Base-by-base conservation (phyloP, 2,329 filamentous ascomycete species). In the Claviceps capensis region DNA sequence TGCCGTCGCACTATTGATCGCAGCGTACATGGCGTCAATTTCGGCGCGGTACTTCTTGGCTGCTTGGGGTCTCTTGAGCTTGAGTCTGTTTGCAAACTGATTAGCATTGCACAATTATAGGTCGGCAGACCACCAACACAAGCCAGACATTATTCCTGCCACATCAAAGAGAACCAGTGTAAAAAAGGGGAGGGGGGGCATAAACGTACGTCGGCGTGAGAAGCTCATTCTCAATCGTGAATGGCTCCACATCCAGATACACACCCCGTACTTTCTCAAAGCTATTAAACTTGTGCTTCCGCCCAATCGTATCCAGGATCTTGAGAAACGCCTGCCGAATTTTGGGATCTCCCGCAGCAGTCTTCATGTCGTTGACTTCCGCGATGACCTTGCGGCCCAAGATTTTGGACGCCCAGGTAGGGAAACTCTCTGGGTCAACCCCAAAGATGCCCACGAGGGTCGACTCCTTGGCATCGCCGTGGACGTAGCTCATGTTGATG, bases 211-310 rank as follows among this genome's bases (percentile, higher is more conserved):
- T 94, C 22, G 88, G 87, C 19, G 87, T 93, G 64, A 90, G 71
- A 48, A 96, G 75, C 68, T 95, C 86, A 64, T 98, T 98, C 49
- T 95, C 90, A 57, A 97, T 82, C 1, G 82, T 87, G 62, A 98
- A 97, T 1, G 93, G 93, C 54, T 98, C 93, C 14, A 96, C 60
- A 61, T 85, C 83, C 59, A 98, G 70, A 56, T 84, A 69, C 52
- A 85, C 76, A 59, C 83, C 86, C 65, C 78, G 80, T 47, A 97
- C 83, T 57, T 81, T 81, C 75, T 98, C 93, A 61, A 86, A 97
- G 59, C 83, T 87, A 65, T 95, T 93, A 68, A 98, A 90, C 72
- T 93, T 95, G 67, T 86, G 81, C 70, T 83, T 84, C 72, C 79
- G 85, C 44, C 81, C 88, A 53, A 94, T 85, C 51, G 75, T 78